Base-by-base conservation (phyloP, 352 stramenopile genomes). In the Discostella stelligera region DNA sequence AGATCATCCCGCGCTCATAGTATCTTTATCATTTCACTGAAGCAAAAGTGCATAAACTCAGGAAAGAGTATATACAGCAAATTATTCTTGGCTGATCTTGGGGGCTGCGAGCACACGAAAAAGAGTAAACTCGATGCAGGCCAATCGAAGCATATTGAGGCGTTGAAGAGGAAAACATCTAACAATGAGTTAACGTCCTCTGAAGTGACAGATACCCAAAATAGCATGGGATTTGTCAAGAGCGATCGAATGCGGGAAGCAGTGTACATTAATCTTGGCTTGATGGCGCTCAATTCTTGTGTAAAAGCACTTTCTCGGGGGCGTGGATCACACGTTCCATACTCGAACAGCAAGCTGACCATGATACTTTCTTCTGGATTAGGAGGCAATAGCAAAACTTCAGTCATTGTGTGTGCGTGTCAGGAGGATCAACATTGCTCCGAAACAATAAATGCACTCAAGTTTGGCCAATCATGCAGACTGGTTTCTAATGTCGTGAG, bases 31-130 rank as follows among this genome's bases (percentile, higher is more conserved):
- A 21, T 91, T 1, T 72, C 65, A 14, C 54, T 91, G 18, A 69
- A 74, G 10, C 82, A 91, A 74, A 70, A 69, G 18, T 74, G 71
- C 37, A 1, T 61, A 14, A 58, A 80, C 44, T 61, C 59, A 13
- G 74, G 79, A 18, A 71, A 77, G 39, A 64, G 21, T 11, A 71
- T 78, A 1, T 53, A 61, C 21, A 88, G 82, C 37, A 80, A 66
- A 20, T 73, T 90, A n/a, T 90, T 87, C 48, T 60, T 90, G 23
- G 75, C 71, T 37, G 85, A 90, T 80, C 68, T 90, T 39, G 85
- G 85, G 46, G 85, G 85, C 10, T 80, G 69, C 32, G 85, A 90
- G 66, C 79, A 90, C 66, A 71, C 82, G 10, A 90, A 90, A 62
- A 89, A 87, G 58, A 85, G 70, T 27, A 25, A 71, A 14, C 71